Conservation (phyloP, 257 asterid species). For the Ophiorrhiza pumila region DNA sequence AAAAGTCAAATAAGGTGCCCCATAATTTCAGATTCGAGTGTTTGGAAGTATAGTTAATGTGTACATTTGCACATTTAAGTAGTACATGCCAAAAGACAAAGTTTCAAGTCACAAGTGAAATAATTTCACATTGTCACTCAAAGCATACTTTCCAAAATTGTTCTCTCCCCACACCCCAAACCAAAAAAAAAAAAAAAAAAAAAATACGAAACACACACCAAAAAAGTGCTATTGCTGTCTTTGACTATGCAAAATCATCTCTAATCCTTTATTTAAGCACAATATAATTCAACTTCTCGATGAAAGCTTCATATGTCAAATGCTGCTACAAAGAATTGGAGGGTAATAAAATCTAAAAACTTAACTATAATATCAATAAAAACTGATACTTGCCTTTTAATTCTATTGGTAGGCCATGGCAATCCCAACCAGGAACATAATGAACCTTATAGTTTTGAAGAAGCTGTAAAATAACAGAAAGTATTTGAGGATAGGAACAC, state of each 20-base stretch:
- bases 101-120: no score
- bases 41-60: neutral
- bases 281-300: neutral
- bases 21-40: neutral
- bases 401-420: conserved; percentile 98
- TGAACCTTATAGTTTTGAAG: conserved; percentile 85
- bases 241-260: no score
- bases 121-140: no score
- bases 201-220: no score
- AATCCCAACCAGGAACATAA: conserved; percentile 98
- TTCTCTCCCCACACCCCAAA: neutral
- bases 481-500: conserved; percentile 9
- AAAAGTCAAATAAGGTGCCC: neutral
- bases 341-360: neutral
- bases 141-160: neutral
- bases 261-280: neutral
- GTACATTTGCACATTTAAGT: neutral
- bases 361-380: neutral
- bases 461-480: conserved; percentile 53
- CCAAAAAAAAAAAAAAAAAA: neutral
- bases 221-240: neutral
- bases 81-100: neutral
- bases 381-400: conserved; percentile 67
- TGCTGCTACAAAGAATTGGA: neutral
- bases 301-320: neutral